Evolutionary conservation across 192 early-diverging fungal species (phyloP).

Genomic region (Radiomyces spectabilis): DNA sequence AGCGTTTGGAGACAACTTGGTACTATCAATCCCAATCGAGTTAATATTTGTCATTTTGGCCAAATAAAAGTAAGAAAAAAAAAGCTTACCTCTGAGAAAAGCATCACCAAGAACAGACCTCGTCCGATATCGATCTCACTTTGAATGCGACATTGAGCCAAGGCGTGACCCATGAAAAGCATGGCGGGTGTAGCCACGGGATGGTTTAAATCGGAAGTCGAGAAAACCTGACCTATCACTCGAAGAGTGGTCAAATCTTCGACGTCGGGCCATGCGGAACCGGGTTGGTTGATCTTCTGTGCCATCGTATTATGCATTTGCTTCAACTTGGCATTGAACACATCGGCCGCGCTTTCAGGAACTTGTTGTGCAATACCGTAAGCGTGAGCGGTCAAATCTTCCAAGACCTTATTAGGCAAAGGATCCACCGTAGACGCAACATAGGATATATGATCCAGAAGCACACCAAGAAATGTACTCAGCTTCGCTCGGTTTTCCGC

Average conservation of each 20-base stretch:
- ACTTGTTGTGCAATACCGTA: conserved; percentile 57
- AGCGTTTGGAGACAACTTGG: conserved; percentile 60
- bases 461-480: conserved; percentile 47
- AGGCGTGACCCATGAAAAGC: conserved; percentile 70
- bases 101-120: conserved; percentile 74
- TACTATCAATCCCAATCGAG: too few species aligned
- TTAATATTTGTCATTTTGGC: too few species aligned
- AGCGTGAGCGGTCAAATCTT: conserved; percentile 52
- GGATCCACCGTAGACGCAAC: conserved; percentile 51
- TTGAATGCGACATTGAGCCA: conserved; percentile 55
- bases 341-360: conserved; percentile 47
- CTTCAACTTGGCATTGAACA: conserved; percentile 44
- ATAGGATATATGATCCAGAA: conserved; percentile 65
- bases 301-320: conserved; percentile 40
- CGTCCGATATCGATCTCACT: conserved; percentile 52
- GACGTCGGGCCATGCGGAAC: conserved; percentile 36
- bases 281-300: conserved; percentile 8
- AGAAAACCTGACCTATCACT: conserved; percentile 70
- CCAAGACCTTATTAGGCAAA: conserved; percentile 37
- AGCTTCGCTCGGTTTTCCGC: conserved; percentile 77
- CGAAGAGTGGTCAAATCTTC: conserved; percentile 62
- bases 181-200: conserved; percentile 79
- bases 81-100: conserved; percentile 55
- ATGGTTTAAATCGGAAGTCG: conserved; percentile 90
- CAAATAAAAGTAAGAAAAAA: conserved; percentile 10